Conservation (phyloP, 2,329 filamentous ascomycete species). For the Epichloe hybrida region DNA sequence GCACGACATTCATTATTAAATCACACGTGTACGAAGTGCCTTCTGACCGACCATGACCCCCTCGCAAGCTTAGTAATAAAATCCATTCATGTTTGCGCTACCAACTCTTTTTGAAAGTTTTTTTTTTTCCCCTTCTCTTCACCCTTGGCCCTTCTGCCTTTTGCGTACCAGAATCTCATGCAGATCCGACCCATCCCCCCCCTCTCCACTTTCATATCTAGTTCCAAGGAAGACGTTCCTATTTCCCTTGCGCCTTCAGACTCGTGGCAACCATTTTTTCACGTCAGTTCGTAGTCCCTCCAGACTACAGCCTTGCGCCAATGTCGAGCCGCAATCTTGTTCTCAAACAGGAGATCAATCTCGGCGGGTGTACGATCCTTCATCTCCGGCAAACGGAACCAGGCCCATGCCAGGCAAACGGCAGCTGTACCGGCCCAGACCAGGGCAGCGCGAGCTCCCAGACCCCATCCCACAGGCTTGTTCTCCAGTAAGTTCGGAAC, state of each 20-base stretch:
- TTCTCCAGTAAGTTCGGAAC: slow-evolving; percentile 11
- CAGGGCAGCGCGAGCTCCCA: slow-evolving; percentile 9
- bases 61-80: too few relatives aligned
- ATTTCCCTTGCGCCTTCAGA: neutral
- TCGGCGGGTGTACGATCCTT: slow-evolving; percentile 10
- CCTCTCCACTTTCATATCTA: neutral
- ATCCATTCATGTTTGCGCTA: too few relatives aligned
- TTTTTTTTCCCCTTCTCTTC: too few relatives aligned
- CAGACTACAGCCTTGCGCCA: slow-evolving; percentile 6
- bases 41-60: too few relatives aligned
- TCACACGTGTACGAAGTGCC: too few relatives aligned
- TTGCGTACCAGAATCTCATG: too few relatives aligned
- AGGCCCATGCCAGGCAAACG: slow-evolving; percentile 10
- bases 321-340: slow-evolving; percentile 10
- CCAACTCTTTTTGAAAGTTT: too few relatives aligned
- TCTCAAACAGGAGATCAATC: slow-evolving; percentile 13
- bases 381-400: slow-evolving; percentile 12
- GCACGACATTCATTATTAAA: too few relatives aligned
- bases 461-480: slow-evolving; percentile 9
- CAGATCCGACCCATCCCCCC: too few relatives aligned
- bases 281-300: neutral
- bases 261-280: neutral
- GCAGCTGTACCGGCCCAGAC: slow-evolving; percentile 9
- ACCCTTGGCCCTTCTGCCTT: too few relatives aligned
- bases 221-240: neutral